phyloP scores from a whole-genome alignment of 331 rosid species.

The Erythrophleum ivorense region DNA sequence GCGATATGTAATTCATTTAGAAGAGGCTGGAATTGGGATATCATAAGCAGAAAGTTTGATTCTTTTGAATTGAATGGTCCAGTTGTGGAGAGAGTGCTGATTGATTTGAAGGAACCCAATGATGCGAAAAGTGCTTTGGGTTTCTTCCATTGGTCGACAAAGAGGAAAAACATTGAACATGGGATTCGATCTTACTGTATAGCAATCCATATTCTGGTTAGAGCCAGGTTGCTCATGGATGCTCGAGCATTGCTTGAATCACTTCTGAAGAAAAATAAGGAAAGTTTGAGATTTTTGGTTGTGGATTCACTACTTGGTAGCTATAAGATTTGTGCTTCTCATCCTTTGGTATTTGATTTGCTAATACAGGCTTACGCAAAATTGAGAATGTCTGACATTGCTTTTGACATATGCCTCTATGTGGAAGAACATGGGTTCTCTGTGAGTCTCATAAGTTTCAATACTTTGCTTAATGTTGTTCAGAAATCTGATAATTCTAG shows the following conservation, averaged over 20 bases:
- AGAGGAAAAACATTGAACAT: conserved; percentile 51
- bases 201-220: conserved; percentile 61
- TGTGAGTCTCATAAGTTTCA: conserved; percentile 60
- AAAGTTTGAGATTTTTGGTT: conserved; percentile 39
- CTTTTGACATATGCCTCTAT: conserved; percentile 60
- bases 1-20: conserved; percentile 57
- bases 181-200: conserved; percentile 58
- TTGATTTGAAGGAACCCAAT: conserved; percentile 56
- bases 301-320: conserved; percentile 60
- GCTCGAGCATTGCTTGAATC: conserved; percentile 73
- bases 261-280: conserved; percentile 39
- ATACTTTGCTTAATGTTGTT: conserved; percentile 60
- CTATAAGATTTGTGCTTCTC: conserved; percentile 50
- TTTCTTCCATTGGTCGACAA: conserved; percentile 82
- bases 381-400: conserved; percentile 53
- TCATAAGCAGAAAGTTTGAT: conserved; percentile 49
- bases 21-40: conserved; percentile 62
- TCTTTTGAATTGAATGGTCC: conserved; percentile 45
- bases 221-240: conserved; percentile 57
- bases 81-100: conserved; percentile 54
- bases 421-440: conserved; percentile 58
- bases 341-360: conserved; percentile 66
- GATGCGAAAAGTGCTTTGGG: conserved; percentile 74
- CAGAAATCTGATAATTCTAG: conserved; percentile 49
- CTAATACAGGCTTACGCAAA: conserved; percentile 68